Evolutionary conservation across 305 asterid genomes (phyloP).

Genomic region (Fraxinus albicans): DNA sequence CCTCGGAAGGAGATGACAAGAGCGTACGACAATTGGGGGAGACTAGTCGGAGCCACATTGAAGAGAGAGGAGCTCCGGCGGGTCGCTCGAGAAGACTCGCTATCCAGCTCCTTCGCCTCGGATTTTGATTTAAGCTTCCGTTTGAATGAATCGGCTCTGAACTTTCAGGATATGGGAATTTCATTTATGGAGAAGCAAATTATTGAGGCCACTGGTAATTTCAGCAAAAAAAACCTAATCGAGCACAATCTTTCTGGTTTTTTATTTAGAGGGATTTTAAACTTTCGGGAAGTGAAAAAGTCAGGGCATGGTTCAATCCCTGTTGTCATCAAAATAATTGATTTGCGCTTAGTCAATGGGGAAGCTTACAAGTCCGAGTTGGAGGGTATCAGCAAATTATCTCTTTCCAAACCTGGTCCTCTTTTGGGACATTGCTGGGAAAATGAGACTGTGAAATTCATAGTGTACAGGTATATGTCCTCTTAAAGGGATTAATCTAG

Average conservation of each 20-base stretch:
- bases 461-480: neutral
- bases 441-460: neutral
- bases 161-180: neutral
- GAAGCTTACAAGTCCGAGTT: too few species aligned
- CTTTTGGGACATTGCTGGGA: neutral
- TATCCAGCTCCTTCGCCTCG: neutral
- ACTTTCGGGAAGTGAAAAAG: too few species aligned
- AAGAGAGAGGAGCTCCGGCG: conserved; percentile 19
- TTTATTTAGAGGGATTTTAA: neutral
- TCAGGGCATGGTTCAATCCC: too few species aligned
- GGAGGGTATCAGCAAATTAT: too few species aligned
- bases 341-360: too few species aligned
- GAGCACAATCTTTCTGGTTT: neutral
- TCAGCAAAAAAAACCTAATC: neutral
- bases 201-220: neutral
- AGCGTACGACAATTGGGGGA: conserved; percentile 24
- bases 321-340: too few species aligned
- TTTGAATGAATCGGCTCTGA: neutral
- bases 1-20: neutral
- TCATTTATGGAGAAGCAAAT: neutral
- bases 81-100: neutral
- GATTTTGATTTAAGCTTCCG: neutral
- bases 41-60: conserved; percentile 15
- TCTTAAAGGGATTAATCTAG: neutral
- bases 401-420: neutral